Evolutionary conservation across 495 filamentous ascomycete genomes (phyloP).

Genomic region (Daldinia concentrica): DNA sequence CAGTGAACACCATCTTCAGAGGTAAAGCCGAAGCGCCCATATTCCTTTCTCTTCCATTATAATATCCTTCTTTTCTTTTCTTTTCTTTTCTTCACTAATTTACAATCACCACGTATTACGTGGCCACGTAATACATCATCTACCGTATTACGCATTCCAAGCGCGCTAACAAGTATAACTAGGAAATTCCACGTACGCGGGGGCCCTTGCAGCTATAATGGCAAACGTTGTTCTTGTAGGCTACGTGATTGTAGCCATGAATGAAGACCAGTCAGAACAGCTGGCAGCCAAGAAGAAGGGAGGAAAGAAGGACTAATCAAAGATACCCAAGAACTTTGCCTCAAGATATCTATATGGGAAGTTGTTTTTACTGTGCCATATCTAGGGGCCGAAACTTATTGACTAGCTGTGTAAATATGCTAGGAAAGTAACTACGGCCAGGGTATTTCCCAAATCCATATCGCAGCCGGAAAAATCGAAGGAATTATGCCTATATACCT

Average conservation of each 20-base stretch:
- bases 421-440: neutral
- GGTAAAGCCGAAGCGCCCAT: conserved; percentile 58
- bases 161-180: conserved; percentile 14
- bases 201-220: conserved; percentile 82
- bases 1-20: conserved; percentile 76
- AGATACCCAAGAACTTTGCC: neutral
- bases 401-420: neutral
- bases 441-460: neutral
- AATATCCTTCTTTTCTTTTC: neutral
- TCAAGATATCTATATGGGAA: neutral
- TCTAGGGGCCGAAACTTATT: neutral
- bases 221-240: conserved; percentile 92
- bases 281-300: conserved; percentile 43
- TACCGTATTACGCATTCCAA: neutral
- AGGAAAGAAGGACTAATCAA: conserved; percentile 37
- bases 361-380: neutral
- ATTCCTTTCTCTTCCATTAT: neutral
- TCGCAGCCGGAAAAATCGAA: neutral
- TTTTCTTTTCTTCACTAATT: neutral
- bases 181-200: conserved; percentile 91
- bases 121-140: neutral
- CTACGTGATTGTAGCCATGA: conserved; percentile 91
- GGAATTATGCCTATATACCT: neutral
- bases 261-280: conserved; percentile 78
- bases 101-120: neutral